Base-by-base conservation (phyloP, 805 yeast species). In the Diddensiella caesifluorescens region DNA sequence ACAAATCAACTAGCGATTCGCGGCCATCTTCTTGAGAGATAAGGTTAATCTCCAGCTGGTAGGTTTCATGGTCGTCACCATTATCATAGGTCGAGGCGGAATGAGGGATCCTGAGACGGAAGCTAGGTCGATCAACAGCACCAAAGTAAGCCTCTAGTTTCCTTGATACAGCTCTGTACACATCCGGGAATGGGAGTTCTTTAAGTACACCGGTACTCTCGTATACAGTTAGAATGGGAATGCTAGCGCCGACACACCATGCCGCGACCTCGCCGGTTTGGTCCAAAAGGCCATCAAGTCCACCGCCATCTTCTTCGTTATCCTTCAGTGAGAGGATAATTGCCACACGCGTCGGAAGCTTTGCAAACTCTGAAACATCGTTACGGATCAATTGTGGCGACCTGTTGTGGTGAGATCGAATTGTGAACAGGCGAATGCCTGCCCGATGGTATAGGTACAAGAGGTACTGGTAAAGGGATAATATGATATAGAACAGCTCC, bases 161-260 rank as follows among this genome's bases (percentile, higher is more conserved):
- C 51, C 73, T 71, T 42, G 67, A 61, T 35, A 88, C 64, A 18
- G 77, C 73, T 29, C 76, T 78, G 21, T 77, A 70, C 12, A 77
- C 64, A 45, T 75, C 54, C 19, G 46, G 44, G 57, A 49, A 36
- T 16, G 55, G 49, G 33, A 51, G 52, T 37, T 56, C 60, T 50
- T 78, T 77, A 38, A 86, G 66, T 2, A 73, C 63, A 1, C 96
- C 97, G 42, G 76, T 78, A 55, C 74, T 74, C 62, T 92, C 97
- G 65, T 86, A 90, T 32, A 92, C 68, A 2, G 83, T 70, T 46
- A 90, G 67, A 45, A 69, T 65, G 30, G 79, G 77, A 38, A 88
- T 76, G 1, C 96, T 96, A n/a, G 90, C 78, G 25, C 94, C 82
- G n/a, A 86, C 61, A 29, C 87, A 73, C 98, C 98, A 92, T 4